Conservation (phyloP, 164 flowering plant genomes). For the Vitis rupestris region DNA sequence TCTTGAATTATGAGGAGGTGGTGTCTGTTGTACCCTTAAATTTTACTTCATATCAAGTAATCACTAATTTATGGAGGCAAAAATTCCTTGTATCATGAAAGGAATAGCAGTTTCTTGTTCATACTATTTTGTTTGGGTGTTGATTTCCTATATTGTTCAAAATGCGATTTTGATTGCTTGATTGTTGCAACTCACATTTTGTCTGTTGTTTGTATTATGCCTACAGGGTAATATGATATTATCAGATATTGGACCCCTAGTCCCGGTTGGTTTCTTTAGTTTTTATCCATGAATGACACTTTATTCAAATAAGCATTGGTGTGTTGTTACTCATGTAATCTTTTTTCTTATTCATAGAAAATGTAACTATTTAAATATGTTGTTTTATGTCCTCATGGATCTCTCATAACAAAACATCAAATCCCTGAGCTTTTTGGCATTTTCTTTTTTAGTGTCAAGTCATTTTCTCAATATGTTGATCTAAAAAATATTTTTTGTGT, state of each 20-base stretch:
- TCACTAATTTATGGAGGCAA: too few species aligned
- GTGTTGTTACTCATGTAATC: too few species aligned
- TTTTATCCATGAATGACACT: slow-evolving; percentile 19
- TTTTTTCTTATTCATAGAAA: neutral
- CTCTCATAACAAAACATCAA: slow-evolving; percentile 6
- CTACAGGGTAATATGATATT: slow-evolving; percentile 83
- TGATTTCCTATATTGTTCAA: too few species aligned
- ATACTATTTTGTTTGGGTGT: too few species aligned
- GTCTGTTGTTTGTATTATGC: neutral
- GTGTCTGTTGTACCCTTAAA: too few species aligned
- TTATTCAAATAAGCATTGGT: too few species aligned
- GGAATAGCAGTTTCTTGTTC: too few species aligned
- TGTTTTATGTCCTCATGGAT: slow-evolving; percentile 1
- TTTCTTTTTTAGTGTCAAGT: neutral
- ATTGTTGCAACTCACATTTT: neutral
- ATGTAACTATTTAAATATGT: neutral
- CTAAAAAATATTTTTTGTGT: slow-evolving; percentile 72
- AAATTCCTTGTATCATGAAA: too few species aligned
- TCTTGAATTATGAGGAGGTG: too few species aligned
- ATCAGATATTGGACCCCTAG: slow-evolving; percentile 59
- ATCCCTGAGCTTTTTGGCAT: neutral
- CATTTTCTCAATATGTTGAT: slow-evolving; percentile 9
- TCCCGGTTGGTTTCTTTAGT: slow-evolving; percentile 34
- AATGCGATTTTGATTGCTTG: too few species aligned
- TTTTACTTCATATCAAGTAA: too few species aligned